Base-by-base conservation (phyloP, 306 rosid genomes). In the Sophora flavescens region DNA sequence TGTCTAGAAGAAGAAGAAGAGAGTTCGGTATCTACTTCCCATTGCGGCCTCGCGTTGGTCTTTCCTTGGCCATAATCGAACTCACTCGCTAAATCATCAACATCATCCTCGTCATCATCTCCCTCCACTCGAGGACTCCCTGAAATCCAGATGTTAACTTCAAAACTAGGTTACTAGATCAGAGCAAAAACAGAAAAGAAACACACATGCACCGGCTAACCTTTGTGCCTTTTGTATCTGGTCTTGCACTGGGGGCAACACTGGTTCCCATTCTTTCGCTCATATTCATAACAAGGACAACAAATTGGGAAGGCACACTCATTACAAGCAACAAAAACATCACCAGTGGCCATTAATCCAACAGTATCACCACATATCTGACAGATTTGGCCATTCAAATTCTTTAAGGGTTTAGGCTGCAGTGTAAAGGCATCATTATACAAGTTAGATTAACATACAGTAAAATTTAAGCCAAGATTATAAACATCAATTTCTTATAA, bases 191-290 rank as follows among this genome's bases (percentile, higher is more conserved):
- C 15, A 32, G 6, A 8, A 16, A 6, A 56, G 14, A 11, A 66
- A 53, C 12, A 58, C 69, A 61, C 11, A 1, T 1, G 7, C 2
- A 14, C 33, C 68, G 70, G 51, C 68, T 5, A 68, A 95, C 99
- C 99, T 87, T 84, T 91, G 75, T 84, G 98, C 91, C 99, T 91
- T 53, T 88, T 93, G 81, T 96, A 96, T 77, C 98, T 89, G 51
- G 97, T 96, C 86, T 96, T 96, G 96, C 99, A 96, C 84, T 91
- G 97, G 13, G 99, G 99, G 51, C 99, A 96, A 75, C 92, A 80
- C 78, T 92, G 93, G 67, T 91, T 93, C 75, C 98, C 99, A 65
- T 96, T 97, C 84, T 88, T 92, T 26, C 99, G 86, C 78, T 92
- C 98, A 22, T 96, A 96, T 82, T 92, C 99, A 63, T 96, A 96